A percentile compares a stretch with the other conserved stretches of the same genome.
Conservation (phyloP, 2,329 filamentous ascomycete genomes). For the Fusarium lyarnte region DNA sequence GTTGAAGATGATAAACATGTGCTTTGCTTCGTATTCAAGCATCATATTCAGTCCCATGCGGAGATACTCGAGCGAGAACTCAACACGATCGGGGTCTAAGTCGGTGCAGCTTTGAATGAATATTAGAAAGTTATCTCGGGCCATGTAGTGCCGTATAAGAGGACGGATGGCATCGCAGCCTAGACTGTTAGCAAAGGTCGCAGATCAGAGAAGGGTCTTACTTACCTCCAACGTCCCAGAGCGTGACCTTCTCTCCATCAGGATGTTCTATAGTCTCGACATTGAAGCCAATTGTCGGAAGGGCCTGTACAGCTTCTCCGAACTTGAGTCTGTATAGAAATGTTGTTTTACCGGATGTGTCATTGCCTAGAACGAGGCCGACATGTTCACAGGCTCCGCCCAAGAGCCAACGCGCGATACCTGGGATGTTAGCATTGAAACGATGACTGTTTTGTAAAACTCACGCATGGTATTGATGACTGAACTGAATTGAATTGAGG, state of each 20-base stretch:
- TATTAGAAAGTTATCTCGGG: conserved; percentile 39
- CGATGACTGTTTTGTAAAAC: background rate
- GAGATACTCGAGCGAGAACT: conserved; percentile 43
- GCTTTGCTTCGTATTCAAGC: conserved; percentile 21
- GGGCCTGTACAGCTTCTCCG: conserved; percentile 90
- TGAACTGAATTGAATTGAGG: background rate
- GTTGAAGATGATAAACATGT: conserved; percentile 47
- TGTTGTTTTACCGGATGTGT: conserved; percentile 74
- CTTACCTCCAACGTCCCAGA: conserved; percentile 47
- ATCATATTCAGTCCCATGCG: conserved; percentile 34
- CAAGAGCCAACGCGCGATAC: conserved; percentile 38
- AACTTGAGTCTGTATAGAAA: conserved; percentile 85
- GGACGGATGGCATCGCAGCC: conserved; percentile 44
- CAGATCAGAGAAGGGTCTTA: background rate
- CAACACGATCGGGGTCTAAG: conserved; percentile 29
- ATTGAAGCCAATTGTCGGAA: conserved; percentile 95
- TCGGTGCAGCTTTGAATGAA: conserved; percentile 46
- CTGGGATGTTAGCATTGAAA: conserved; percentile 10
- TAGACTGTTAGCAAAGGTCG: background rate
- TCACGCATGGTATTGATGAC: conserved; percentile 30
- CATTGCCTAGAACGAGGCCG: conserved; percentile 38
- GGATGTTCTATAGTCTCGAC: conserved; percentile 74
- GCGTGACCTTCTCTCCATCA: conserved; percentile 29
- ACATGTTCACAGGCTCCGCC: conserved; percentile 29
- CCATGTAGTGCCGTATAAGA: conserved; percentile 43